Evolutionary conservation across 2,329 filamentous ascomycete species (phyloP), one percentile per base, ranked within the genome.

Genomic region (Pleomassaria siparia): DNA sequence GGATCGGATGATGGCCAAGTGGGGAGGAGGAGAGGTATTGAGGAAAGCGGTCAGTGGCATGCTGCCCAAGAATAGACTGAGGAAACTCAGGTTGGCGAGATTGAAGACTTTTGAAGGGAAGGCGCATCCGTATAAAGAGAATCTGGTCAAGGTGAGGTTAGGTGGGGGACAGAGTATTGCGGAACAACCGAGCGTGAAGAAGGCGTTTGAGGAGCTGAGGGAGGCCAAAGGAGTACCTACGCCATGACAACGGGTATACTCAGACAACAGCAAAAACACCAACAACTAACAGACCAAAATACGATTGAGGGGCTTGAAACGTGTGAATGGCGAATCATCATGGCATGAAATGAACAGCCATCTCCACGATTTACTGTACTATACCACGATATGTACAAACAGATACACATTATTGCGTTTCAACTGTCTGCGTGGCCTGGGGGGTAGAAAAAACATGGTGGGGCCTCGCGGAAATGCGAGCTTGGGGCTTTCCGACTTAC

Each of bases 81-180:
- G 92, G 62, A 91, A 96, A 71, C 88, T 90, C 77, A 77, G 95
- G 55, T 76, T 99, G 75, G 89, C 86, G 29, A 80, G 94, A 60
- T 75, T 99, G 69, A 99, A 97, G 82, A 91, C 89, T 5, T 99
- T 96, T 72, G 95, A 99, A 75, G 91, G 92, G n/a, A 79, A 83
- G 30, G 84, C 84, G 20, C 91, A 99, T 76, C 95, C 94, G 30
- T 97, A 96, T 72, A 88, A 89, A 80, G 74, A 86, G 72, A 99
- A 99, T 67, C 74, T 97, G 53, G 73, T 96, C 42, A 83, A 82
- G 67, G 87, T 92, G 59, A 80, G 79, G 21, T 53, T 59, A 43
- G 66, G 65, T 2, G 65, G 66, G 37, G 64, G 63, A 8, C 53
- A 62, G 58, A 59, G 61, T 30, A 69, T 71, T 49, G 50, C 56